Conservation (phyloP, 1,284 basidiomycete genomes). For the Cryptococcus hybrid region DNA sequence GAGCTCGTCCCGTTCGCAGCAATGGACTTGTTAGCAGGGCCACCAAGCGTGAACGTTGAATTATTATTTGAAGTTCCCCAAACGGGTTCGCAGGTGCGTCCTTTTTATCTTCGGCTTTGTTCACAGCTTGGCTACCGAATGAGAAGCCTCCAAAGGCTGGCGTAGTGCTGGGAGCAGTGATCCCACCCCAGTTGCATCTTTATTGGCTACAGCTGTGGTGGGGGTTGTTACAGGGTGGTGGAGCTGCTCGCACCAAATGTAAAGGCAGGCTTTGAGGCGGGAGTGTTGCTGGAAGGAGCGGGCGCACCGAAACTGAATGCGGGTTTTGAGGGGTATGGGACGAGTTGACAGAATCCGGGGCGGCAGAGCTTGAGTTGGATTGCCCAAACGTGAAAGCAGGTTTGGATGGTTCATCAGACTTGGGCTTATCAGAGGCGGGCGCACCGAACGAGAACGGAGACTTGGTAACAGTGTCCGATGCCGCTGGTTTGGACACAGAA, state of each 20-base stretch:
- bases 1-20: neutral
- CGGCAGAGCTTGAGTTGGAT: slow-evolving; percentile 6
- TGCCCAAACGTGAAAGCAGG: slow-evolving; percentile 22
- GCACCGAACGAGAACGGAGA: slow-evolving; percentile 26
- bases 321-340: slow-evolving; percentile 9
- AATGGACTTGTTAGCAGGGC: neutral
- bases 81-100: slow-evolving; percentile 8
- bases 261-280: slow-evolving; percentile 13
- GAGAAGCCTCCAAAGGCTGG: slow-evolving; percentile 17
- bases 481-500: slow-evolving; percentile 14
- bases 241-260: slow-evolving; percentile 9
- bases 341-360: slow-evolving; percentile 3
- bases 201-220: neutral
- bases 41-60: slow-evolving; percentile 11
- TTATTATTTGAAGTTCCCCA: neutral
- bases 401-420: slow-evolving; percentile 14
- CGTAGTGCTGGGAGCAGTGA: slow-evolving; percentile 1
- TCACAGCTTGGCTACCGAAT: slow-evolving; percentile 16
- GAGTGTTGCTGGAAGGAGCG: slow-evolving; percentile 5
- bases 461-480: slow-evolving; percentile 9
- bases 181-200: neutral
- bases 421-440: slow-evolving; percentile 7
- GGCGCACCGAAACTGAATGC: slow-evolving; percentile 15
- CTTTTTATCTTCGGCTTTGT: slow-evolving; percentile 6
- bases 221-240: slow-evolving; percentile 1